phyloP scores from a whole-genome alignment of 352 stramenopile species.

The Globisporangium ultimum region DNA sequence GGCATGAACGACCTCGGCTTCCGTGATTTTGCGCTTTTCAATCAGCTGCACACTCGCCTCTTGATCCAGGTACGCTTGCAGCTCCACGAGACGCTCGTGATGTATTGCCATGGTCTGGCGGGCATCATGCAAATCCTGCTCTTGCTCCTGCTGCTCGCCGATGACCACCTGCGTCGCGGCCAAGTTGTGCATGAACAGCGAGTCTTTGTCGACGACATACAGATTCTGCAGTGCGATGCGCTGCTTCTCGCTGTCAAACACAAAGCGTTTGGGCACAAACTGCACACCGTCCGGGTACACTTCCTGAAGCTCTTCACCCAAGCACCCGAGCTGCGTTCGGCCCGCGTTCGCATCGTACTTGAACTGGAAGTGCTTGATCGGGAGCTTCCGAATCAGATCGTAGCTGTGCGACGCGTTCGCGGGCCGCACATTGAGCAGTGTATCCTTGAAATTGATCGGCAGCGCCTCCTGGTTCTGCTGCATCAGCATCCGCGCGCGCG shows the following conservation, averaged over 20 bases:
- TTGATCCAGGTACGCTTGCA: conserved; percentile 54
- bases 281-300: conserved; percentile 75
- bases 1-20: conserved; percentile 27
- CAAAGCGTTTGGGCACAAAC: conserved; percentile 49
- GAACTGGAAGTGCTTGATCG: conserved; percentile 73
- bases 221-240: conserved; percentile 79
- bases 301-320: conserved; percentile 53
- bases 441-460: conserved; percentile 35
- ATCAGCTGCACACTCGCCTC: conserved; percentile 63
- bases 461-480: conserved; percentile 10
- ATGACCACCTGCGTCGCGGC: conserved; percentile 86
- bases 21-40: conserved; percentile 54
- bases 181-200: conserved; percentile 91
- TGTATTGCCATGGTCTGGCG: conserved; percentile 21
- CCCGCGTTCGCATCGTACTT: conserved; percentile 74
- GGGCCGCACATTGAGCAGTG: conserved; percentile 37
- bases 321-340: conserved; percentile 62
- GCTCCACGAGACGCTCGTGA: conserved; percentile 29
- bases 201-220: conserved; percentile 84
- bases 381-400: conserved; percentile 42
- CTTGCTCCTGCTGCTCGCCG: conserved; percentile 22
- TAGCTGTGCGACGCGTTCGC: conserved; percentile 47
- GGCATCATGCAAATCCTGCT: conserved; percentile 31
- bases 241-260: conserved; percentile 44
- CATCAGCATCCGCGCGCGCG: conserved; percentile 10